These are phyloP conservation scores for Dacryopinax primogenitus DNA, from an alignment of 768 basidiomycete genomes.

Conservation along the genomic window DNA sequence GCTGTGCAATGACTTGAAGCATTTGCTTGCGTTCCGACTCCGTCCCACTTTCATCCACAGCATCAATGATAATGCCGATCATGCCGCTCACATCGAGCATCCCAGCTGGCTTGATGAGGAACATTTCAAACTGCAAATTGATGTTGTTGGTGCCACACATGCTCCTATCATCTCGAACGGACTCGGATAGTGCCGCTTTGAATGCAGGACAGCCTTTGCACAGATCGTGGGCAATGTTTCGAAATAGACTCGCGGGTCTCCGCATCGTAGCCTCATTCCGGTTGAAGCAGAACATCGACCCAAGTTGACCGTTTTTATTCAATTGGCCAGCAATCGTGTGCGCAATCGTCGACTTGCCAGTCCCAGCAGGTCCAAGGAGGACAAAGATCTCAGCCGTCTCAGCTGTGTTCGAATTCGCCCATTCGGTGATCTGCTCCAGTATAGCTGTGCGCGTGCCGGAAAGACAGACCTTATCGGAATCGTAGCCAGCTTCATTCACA, in stretches of 20 bases:
- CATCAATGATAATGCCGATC: not conserved
- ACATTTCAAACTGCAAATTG: not conserved
- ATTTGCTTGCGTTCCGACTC: not conserved
- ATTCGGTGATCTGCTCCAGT: conserved; percentile 8
- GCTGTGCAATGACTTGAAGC: not conserved
- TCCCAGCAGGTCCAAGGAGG: conserved; percentile 13
- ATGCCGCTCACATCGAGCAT: not conserved
- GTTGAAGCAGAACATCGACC: conserved; percentile 16
- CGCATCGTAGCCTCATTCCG: not conserved
- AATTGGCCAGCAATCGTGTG: conserved; percentile 11
- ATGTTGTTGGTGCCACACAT: not conserved
- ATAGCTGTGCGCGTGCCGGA: conserved; percentile 11
- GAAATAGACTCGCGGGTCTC: conserved; percentile 9
- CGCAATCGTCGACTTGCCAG: conserved; percentile 18
- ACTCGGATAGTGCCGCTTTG: not conserved
- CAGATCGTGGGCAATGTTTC: conserved; percentile 15
- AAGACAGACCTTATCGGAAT: conserved; percentile 13
- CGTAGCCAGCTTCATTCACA: not conserved
- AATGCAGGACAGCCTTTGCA: not conserved
- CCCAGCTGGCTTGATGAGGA: not conserved
- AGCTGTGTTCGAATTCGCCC: not conserved
- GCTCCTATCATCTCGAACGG: not conserved
- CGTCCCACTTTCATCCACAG: not conserved
- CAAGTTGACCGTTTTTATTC: conserved; percentile 4
- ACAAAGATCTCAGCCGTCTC: conserved; percentile 1